Evolutionary conservation across 2,329 filamentous ascomycete species (phyloP), one percentile per base, ranked within the genome.

Genomic region (Trichoderma citrinoviride): DNA sequence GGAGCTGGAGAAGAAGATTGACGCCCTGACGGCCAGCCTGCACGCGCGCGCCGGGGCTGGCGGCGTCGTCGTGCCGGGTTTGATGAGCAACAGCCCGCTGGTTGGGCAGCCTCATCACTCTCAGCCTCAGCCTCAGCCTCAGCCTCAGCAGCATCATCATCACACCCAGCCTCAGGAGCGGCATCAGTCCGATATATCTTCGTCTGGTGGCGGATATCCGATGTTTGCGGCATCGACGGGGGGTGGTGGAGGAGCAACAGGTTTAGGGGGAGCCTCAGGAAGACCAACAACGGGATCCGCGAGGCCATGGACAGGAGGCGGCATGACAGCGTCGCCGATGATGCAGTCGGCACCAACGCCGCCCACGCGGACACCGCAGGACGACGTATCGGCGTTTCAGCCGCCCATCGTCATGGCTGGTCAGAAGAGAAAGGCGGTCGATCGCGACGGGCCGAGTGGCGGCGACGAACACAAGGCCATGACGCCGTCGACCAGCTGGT

Each of bases 1-100:
- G 8, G 93, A 97, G 80, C 82, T 97, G 58, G 93, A 97, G 81
- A 92, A 90, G 81, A 96, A 96, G 80, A 94, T 97, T 68, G 92
- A 97, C 79, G 91, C 90, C 8, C 76, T 97, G 74, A 96, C 91
- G 7, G 91, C 92, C 7, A 92, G 87, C 41, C 75, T 97, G 68
- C 88, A 92, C 52, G 87, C 90, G 8, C 71, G 77, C 33, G 73
- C 68, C n/a, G 66, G 71, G 3, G 33, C 33, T 14, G 33, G 33
- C 33, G 33, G 33, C 33, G 33, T 14, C 33, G 33, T 37, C 15
- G 69, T 27, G 7, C 60, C 62, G 15, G 21, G 23, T 19, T 8
- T 53, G 49, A 54, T 37, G 33, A 14, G 33, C 33, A 37, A 37
- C 33, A 37, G 19, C 14, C 60, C 12, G 41, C 44, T n/a, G 54